Percentiles rank a stretch among this genome's conserved stretches.
phyloP scores from a whole-genome alignment of 2,329 filamentous ascomycete genomes.

The Xylariaceae sp. region DNA sequence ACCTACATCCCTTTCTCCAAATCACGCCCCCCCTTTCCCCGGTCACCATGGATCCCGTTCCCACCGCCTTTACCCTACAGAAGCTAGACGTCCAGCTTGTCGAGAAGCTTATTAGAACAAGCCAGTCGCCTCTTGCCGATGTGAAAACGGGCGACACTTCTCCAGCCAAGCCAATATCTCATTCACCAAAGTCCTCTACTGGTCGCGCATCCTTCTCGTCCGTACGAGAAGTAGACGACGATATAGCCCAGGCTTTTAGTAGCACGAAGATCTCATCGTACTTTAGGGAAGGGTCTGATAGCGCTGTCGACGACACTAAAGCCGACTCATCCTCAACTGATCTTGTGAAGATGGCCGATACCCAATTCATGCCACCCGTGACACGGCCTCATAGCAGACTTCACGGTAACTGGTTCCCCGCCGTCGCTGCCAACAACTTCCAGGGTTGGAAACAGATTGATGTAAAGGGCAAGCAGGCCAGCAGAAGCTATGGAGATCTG shows the following conservation, averaged over 20 bases:
- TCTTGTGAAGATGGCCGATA: conserved; percentile 34
- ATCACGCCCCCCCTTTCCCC: conserved; percentile 6
- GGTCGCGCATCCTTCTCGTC: conserved; percentile 56
- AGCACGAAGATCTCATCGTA: conserved; percentile 58
- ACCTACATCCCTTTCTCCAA: background rate
- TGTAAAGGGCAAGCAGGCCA: conserved; percentile 53
- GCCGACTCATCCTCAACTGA: conserved; percentile 31
- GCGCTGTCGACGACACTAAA: conserved; percentile 41
- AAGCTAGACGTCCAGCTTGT: conserved; percentile 11
- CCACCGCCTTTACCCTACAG: conserved; percentile 13
- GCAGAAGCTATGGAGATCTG: conserved; percentile 57
- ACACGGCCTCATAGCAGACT: conserved; percentile 52
- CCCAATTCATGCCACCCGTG: conserved; percentile 46
- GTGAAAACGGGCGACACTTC: conserved; percentile 24
- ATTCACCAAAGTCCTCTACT: conserved; percentile 30
- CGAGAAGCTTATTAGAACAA: conserved; percentile 16
- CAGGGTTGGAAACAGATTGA: conserved; percentile 59
- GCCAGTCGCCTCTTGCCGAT: conserved; percentile 20
- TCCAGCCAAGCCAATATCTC: conserved; percentile 7
- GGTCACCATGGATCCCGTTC: conserved; percentile 16
- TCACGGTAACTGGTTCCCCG: conserved; percentile 53
- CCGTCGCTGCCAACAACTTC: conserved; percentile 46
- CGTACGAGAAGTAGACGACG: conserved; percentile 54
- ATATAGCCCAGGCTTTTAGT: conserved; percentile 57
- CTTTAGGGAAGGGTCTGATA: conserved; percentile 36